Evolutionary conservation across 2,329 filamentous ascomycete species (phyloP), one percentile per base, ranked within the genome.

Genomic region (Aspergillus flavus): DNA sequence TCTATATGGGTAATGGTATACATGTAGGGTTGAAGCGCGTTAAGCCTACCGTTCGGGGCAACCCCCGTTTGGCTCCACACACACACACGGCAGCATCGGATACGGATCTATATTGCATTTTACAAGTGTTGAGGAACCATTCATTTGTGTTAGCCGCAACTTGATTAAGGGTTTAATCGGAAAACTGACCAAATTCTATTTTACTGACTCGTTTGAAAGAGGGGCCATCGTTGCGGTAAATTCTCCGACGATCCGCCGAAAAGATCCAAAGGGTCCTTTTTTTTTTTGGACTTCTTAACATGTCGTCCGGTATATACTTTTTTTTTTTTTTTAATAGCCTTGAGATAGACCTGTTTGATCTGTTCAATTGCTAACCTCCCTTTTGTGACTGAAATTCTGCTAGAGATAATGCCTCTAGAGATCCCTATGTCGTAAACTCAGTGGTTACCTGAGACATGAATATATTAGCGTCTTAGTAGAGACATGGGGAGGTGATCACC

Each of bases 291-390:
- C 32, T 3, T 46, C 6, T 16, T 16, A 41, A n/a, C 16, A 10
- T n/a, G 7, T 2, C 39, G 16, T 41, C 4, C 19, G 4, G 39
- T 10, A 41, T 41, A 41, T 9, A 4, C 6, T 2, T 0, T 46
- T 9, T 46, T 23, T 23, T 23, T 23, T 21, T 23, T n/a, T 21
- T 21, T 21, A 21, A 7, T 1, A 11, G n/a, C n/a, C 43, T 23
- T 46, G 43, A 12, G 9, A 3, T 5, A 46, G 4, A 36, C 12
- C 9, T 0, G 11, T 14, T 4, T 14, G 43, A 21, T 2, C 21
- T 14, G 1, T 14, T 12, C 2, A 14, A 3, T 12, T 5, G n/a
- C 1, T 14, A 3, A 19, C 23, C n/a, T 4, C 4, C n/a, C 3
- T 46, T 2, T 4, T 14, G 4, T 14, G 12, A 26, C 21, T 4